Base-by-base conservation (phyloP, 1,284 basidiomycete genomes). In the Ganoderma lingzhi region DNA sequence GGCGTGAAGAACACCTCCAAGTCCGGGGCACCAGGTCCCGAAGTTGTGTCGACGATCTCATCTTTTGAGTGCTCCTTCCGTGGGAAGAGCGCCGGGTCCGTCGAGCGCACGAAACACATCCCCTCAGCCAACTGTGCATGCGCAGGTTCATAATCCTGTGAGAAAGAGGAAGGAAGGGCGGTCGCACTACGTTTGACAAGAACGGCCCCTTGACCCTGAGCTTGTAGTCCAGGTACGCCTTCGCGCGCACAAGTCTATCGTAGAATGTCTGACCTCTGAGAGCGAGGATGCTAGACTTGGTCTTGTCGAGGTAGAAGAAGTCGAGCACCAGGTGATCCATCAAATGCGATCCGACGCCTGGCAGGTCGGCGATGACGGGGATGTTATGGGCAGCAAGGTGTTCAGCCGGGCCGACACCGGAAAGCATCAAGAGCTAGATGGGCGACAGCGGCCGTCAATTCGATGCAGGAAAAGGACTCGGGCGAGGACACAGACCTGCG, bases 381-480 rank as follows among this genome's bases (percentile, higher is more conserved):
- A 93, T 88, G 8, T 76, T 73, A 65, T 86, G 81, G 44, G 81
- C 76, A 8, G 80, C 71, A n/a, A 93, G 84, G 23, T 91, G 83
- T n/a, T 81, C 78, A 4, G 83, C 82, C 28, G 90, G 87, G 0
- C 92, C 92, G 30, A 93, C 78, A 3, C 93, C 93, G 14, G 90
- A 91, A 86, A 53, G 48, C 48, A 53, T 53, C 48, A 53, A 12
- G 23, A 53, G 48, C 48, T 53, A 14, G 10, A 19, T 5, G 48
- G 23, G 23, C 10, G 23, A 14, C 12, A 28, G 12, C 10, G 23
- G 3, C 23, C 48, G 10, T 53, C 48, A 53, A 6, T 14, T 28
- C 48, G n/a, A 28, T 12, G 23, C 12, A 12, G 23, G 14, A 8
- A 28, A 10, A 14, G 12, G n/a, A 10, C 12, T 53, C 12, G 23